Evolutionary conservation across 306 rosid species (phyloP).

Genomic region (Cyamopsis tetragonoloba): DNA sequence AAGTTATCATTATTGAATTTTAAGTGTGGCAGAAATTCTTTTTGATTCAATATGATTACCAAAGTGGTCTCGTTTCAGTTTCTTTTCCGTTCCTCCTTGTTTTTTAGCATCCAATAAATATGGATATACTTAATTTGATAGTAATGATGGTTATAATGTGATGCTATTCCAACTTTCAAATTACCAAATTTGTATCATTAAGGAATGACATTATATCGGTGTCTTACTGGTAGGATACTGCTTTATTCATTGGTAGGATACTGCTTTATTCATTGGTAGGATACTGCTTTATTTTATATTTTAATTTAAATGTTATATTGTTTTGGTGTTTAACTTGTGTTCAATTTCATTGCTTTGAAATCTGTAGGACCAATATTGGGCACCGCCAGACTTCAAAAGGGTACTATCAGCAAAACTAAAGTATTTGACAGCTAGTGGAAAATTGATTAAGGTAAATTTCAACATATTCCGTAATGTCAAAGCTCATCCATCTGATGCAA

Average conservation of each 20-base stretch:
- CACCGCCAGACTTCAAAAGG: slow-evolving; percentile 82
- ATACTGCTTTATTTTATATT: neutral
- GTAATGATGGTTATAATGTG: slow-evolving; percentile 1
- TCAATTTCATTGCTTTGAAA: slow-evolving; percentile 24
- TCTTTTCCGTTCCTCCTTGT: neutral
- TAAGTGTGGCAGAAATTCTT: too few species aligned
- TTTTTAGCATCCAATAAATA: neutral
- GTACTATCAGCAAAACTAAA: slow-evolving; percentile 72
- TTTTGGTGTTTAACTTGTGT: slow-evolving; percentile 5
- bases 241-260: slow-evolving; percentile 16
- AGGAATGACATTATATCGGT: neutral
- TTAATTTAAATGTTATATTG: neutral
- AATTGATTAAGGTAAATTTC: slow-evolving; percentile 71
- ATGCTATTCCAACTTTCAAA: slow-evolving; percentile 10
- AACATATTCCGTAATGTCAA: neutral
- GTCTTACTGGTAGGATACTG: slow-evolving; percentile 8
- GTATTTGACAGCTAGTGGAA: slow-evolving; percentile 66
- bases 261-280: too few species aligned
- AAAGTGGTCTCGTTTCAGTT: neutral
- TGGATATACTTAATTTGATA: neutral
- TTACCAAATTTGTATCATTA: neutral
- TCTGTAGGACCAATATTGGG: slow-evolving; percentile 80
- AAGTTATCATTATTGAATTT: too few species aligned
- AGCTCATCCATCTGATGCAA: neutral
- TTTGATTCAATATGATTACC: too few species aligned